phyloP scores from a whole-genome alignment of 2,329 filamentous ascomycete genomes.

The Ophiostoma himal-ulmi region DNA sequence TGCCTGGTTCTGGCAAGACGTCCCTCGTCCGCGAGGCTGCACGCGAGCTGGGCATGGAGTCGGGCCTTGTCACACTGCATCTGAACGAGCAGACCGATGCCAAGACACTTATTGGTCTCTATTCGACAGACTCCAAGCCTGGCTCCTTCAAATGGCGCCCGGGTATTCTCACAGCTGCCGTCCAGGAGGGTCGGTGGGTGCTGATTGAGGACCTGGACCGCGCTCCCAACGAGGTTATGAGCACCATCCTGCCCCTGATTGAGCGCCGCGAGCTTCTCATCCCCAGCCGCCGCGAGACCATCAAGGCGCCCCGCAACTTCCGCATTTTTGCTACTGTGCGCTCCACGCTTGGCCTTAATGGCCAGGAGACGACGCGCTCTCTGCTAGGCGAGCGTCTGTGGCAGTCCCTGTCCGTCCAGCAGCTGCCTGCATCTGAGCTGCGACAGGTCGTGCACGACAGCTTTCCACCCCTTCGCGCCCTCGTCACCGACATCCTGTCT shows the following conservation, averaged over 20 bases:
- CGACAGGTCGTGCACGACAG: constrained; percentile 64
- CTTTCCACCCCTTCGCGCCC: constrained; percentile 63
- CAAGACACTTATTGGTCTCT: constrained; percentile 90
- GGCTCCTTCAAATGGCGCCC: constrained; percentile 89
- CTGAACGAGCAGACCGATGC: constrained; percentile 98
- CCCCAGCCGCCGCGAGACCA: constrained; percentile 77
- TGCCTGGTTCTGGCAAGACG: constrained; percentile 87
- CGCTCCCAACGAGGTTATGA: constrained; percentile 90
- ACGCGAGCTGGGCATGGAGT: constrained; percentile 68
- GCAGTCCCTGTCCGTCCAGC: constrained; percentile 65
- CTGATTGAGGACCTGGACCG: constrained; percentile 95
- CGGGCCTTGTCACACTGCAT: constrained; percentile 85
- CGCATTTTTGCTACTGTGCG: constrained; percentile 88
- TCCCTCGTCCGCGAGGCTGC: constrained; percentile 77
- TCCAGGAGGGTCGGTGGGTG: constrained; percentile 91
- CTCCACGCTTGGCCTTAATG: constrained; percentile 64
- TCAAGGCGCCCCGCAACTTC: constrained; percentile 78
- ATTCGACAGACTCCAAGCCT: constrained; percentile 80
- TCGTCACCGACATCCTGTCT: constrained; percentile 52
- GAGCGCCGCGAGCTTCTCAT: constrained; percentile 88
- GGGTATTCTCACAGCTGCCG: constrained; percentile 88
- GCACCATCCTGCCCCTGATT: constrained; percentile 84
- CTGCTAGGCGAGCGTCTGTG: constrained; percentile 84
- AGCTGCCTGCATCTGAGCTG: constrained; percentile 64
- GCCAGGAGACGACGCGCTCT: constrained; percentile 59